Conservation (phyloP, 2,329 filamentous ascomycete genomes). For the Colletotrichum chlorophyti region DNA sequence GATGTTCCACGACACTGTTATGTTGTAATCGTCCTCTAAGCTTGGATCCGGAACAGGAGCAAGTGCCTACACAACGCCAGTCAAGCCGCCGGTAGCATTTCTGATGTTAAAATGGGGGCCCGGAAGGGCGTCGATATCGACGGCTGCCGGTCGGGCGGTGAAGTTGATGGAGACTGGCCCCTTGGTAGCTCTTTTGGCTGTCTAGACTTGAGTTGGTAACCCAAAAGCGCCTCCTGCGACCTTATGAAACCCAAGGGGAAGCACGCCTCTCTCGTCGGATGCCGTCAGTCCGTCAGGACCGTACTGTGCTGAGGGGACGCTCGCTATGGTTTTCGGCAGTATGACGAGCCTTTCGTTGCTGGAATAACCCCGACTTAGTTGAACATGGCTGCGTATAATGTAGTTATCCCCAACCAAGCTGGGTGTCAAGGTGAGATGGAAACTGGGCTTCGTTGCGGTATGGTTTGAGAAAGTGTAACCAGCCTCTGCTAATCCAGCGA, state of each 20-base stretch:
- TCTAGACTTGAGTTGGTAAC: background rate
- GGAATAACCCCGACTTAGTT: background rate
- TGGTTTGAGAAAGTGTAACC: accelerated
- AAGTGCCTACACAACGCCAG: constrained; percentile 10
- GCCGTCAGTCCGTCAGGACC: background rate
- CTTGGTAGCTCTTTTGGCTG: background rate
- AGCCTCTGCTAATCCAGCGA: background rate
- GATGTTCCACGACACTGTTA: constrained; percentile 1
- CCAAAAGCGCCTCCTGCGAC: background rate
- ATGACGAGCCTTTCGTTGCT: background rate
- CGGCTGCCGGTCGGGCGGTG: background rate
- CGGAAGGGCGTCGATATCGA: background rate
- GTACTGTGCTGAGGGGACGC: background rate
- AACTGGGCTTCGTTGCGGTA: background rate
- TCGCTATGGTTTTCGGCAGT: background rate
- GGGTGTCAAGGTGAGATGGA: constrained; percentile 1
- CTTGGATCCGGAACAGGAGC: background rate
- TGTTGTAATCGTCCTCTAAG: background rate
- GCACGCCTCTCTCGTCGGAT: constrained; percentile 7
- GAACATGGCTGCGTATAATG: background rate
- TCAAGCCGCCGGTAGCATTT: background rate
- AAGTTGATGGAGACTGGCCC: background rate
- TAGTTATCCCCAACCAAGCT: background rate
- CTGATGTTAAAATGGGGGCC: constrained; percentile 11
- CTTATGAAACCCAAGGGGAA: constrained; percentile 14